Conservation (phyloP, 805 yeast genomes). For the Ogataea pilisensis region DNA sequence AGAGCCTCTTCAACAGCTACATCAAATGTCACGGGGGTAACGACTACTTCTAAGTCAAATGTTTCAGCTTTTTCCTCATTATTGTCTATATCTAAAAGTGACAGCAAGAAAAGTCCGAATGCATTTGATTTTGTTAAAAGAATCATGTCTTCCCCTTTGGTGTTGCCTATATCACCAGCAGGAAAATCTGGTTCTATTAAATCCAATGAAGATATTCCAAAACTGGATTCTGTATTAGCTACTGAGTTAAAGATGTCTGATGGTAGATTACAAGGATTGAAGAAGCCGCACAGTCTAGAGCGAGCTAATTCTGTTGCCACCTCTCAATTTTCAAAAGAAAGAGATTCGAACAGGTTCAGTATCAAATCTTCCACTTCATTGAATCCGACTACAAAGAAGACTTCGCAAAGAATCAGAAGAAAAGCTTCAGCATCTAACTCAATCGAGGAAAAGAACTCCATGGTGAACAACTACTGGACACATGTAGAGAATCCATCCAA, state of each 20-base stretch:
- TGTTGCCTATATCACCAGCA: slow-evolving; percentile 17
- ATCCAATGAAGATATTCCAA: slow-evolving; percentile 17
- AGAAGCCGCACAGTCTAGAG: neutral
- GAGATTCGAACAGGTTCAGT: neutral
- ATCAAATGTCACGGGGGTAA: slow-evolving; percentile 32
- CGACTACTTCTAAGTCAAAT: slow-evolving; percentile 32
- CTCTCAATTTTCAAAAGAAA: neutral
- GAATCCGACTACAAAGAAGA: neutral
- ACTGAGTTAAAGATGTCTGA: neutral
- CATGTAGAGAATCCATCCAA: slow-evolving; percentile 74
- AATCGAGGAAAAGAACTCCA: slow-evolving; percentile 10
- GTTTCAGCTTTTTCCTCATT: slow-evolving; percentile 38
- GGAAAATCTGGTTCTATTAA: slow-evolving; percentile 8
- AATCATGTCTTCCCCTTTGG: slow-evolving; percentile 30
- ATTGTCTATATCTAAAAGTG: slow-evolving; percentile 30
- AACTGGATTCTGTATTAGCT: slow-evolving; percentile 12
- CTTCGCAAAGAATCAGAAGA: slow-evolving; percentile 4
- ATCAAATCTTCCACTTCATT: neutral
- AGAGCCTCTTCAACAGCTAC: slow-evolving; percentile 31
- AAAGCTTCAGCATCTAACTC: slow-evolving; percentile 3
- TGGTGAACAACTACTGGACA: slow-evolving; percentile 48
- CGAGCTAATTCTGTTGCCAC: slow-evolving; percentile 2
- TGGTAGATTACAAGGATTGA: neutral
- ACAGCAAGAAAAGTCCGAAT: slow-evolving; percentile 17
- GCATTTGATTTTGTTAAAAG: slow-evolving; percentile 30